Percentiles rank a stretch among this genome's conserved stretches.
phyloP scores from a whole-genome alignment of 257 asterid genomes.

The Forsythia suspensa region DNA sequence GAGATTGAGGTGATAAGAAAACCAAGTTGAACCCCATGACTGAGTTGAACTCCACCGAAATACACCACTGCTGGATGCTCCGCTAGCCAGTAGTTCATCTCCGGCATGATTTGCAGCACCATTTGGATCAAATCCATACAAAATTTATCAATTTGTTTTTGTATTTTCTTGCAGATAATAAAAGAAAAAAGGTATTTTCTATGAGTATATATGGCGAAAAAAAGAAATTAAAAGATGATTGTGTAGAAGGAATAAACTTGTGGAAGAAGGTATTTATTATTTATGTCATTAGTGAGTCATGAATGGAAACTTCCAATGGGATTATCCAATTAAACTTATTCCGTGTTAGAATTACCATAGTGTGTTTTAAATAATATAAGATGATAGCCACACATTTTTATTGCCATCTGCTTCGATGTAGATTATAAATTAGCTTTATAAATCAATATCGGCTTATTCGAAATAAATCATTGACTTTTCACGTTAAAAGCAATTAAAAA shows the following conservation, averaged over 20 bases:
- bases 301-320: neutral
- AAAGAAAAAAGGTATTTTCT: neutral
- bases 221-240: neutral
- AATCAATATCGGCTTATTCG: too few species aligned
- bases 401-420: too few species aligned
- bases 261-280: neutral
- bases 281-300: neutral
- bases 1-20: conserved; percentile 62
- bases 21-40: conserved; percentile 73
- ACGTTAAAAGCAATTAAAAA: too few species aligned
- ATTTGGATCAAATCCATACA: neutral
- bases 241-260: neutral
- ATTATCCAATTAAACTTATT: neutral
- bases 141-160: neutral
- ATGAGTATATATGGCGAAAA: neutral
- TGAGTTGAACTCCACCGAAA: conserved; percentile 75
- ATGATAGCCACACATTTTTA: neutral
- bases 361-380: neutral
- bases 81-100: conserved; percentile 43
- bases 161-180: neutral
- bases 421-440: too few species aligned
- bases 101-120: conserved; percentile 16
- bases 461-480: too few species aligned
- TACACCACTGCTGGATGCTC: conserved; percentile 55
- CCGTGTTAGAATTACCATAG: neutral